A percentile compares a stretch with the other conserved stretches of the same genome.
Evolutionary conservation across 1,284 basidiomycete genomes (phyloP).

Genomic region (Cystobasidium sp.): DNA sequence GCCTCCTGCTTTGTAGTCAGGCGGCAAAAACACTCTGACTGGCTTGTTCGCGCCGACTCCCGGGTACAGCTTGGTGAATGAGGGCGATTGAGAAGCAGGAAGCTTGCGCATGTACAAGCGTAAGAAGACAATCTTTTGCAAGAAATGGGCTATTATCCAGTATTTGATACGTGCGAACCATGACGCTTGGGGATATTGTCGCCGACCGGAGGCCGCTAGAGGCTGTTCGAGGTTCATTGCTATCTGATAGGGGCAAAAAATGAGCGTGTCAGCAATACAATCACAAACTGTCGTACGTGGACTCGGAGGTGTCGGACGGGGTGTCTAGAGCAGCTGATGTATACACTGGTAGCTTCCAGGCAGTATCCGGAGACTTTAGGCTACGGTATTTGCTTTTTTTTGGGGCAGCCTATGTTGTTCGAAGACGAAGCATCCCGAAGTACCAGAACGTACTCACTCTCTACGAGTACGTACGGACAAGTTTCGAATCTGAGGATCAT

Average conservation of each 20-base stretch:
- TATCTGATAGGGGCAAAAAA: background rate
- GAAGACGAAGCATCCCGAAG: too few relatives aligned
- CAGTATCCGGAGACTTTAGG: too few relatives aligned
- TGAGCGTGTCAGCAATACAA: background rate
- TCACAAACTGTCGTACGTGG: background rate
- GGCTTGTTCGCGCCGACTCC: background rate
- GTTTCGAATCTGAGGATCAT: too few relatives aligned
- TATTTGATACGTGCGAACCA: slow-evolving; percentile 27
- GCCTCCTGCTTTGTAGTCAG: slow-evolving; percentile 9
- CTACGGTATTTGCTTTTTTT: too few relatives aligned
- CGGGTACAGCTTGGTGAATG: slow-evolving; percentile 32
- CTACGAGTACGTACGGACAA: too few relatives aligned
- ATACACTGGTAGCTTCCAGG: too few relatives aligned
- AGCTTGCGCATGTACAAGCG: slow-evolving; percentile 7
- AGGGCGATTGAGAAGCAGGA: slow-evolving; percentile 18
- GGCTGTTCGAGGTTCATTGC: slow-evolving; percentile 22
- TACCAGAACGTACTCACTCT: too few relatives aligned
- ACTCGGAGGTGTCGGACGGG: too few relatives aligned
- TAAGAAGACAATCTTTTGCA: slow-evolving; percentile 22
- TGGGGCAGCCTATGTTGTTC: too few relatives aligned
- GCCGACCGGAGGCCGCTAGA: background rate
- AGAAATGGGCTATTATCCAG: slow-evolving; percentile 22
- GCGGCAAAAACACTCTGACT: slow-evolving; percentile 28
- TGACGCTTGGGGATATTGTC: background rate
- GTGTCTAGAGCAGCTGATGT: too few relatives aligned